These are phyloP conservation scores for Magnaporthiopsis rhizophila DNA, from an alignment of 2,329 filamentous ascomycete species.

Conservation along the genomic window DNA sequence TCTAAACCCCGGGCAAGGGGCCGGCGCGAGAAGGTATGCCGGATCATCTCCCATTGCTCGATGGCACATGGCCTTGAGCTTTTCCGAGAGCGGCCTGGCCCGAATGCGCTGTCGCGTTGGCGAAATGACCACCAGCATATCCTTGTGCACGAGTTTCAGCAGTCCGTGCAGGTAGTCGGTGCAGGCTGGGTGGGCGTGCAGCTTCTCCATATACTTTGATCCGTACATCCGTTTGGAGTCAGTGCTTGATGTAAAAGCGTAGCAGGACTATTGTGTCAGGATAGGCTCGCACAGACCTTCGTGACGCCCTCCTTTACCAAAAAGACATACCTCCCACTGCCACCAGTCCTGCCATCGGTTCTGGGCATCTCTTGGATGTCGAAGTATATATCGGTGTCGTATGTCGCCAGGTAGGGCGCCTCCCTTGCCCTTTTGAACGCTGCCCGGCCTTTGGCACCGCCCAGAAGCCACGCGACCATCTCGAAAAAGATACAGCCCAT, in stretches of 20 bases:
- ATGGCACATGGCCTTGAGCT: background rate
- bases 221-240: background rate
- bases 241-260: background rate
- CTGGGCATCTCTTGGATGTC: background rate
- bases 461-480: conserved; percentile 12
- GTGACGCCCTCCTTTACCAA: background rate
- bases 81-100: background rate
- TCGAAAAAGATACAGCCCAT: conserved; percentile 17
- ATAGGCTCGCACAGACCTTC: background rate
- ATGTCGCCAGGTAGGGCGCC: background rate
- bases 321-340: background rate
- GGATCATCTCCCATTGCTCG: background rate
- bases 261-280: no score
- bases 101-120: background rate
- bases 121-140: conserved; percentile 1
- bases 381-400: background rate
- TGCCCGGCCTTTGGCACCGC: background rate
- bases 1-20: background rate
- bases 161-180: conserved; percentile 1
- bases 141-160: background rate
- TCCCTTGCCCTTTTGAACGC: background rate
- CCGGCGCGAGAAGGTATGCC: background rate
- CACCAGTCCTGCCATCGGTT: background rate
- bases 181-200: background rate
- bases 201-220: conserved; percentile 2